A percentile compares a stretch with the other conserved stretches of the same genome.
These are phyloP conservation scores for Phyllosticta citriasiana DNA, from an alignment of 2,329 filamentous ascomycete genomes.

Conservation along the genomic window DNA sequence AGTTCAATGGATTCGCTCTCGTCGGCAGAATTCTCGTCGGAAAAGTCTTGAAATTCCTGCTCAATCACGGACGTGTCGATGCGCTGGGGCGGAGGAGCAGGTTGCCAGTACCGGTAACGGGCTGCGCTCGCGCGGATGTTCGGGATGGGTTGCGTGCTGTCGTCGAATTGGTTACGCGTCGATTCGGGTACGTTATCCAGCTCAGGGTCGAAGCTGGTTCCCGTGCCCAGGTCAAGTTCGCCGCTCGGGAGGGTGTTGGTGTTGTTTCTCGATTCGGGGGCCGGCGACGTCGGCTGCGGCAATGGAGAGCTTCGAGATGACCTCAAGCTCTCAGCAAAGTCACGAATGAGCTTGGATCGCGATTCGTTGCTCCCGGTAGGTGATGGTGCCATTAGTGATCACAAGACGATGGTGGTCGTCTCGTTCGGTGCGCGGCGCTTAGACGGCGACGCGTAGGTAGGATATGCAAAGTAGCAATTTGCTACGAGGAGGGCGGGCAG, in stretches of 20 bases:
- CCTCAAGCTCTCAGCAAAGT: conserved; percentile 20
- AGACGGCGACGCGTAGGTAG: neutral
- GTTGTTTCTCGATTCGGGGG: conserved; percentile 21
- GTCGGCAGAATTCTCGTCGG: conserved; percentile 30
- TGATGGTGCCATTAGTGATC: conserved; percentile 25
- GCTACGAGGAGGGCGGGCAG: neutral
- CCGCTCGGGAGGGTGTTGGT: conserved; percentile 17
- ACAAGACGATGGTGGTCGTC: neutral
- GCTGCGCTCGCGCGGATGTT: conserved; percentile 29
- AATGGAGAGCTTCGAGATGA: conserved; percentile 21
- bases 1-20: conserved; percentile 47
- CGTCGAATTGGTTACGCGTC: conserved; percentile 26
- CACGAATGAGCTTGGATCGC: conserved; percentile 28
- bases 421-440: neutral
- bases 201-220: conserved; percentile 18
- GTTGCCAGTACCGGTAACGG: conserved; percentile 28
- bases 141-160: conserved; percentile 22
- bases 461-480: conserved; percentile 6
- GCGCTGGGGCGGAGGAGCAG: conserved; percentile 23
- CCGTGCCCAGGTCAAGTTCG: conserved; percentile 17
- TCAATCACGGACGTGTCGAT: conserved; percentile 30
- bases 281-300: conserved; percentile 19
- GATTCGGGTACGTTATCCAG: conserved; percentile 26
- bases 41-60: conserved; percentile 31
- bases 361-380: conserved; percentile 24